Percentiles rank a stretch among this genome's conserved stretches.
Conservation (phyloP, 139 green algal species). For the Coelastrella sp. region DNA sequence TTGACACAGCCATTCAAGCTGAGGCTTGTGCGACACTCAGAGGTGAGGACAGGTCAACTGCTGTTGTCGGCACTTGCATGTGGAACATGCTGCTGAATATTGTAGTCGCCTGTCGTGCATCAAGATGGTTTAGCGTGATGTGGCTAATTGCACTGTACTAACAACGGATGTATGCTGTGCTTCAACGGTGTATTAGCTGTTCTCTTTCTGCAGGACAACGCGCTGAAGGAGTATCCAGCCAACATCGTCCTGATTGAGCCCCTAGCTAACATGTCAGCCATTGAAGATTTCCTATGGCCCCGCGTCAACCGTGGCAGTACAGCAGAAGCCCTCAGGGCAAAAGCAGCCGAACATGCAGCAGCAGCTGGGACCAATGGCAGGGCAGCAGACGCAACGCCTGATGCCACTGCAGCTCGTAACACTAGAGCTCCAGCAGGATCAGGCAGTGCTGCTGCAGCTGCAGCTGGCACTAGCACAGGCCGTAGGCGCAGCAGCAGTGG, state of each 20-base stretch:
- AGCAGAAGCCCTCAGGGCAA: slow-evolving; percentile 24
- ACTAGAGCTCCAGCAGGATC: neutral
- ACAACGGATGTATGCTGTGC: too few species aligned
- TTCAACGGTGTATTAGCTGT: too few species aligned
- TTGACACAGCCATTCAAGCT: slow-evolving; percentile 96
- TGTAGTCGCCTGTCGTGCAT: too few species aligned
- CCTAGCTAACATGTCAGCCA: slow-evolving; percentile 90
- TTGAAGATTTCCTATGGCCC: slow-evolving; percentile 97
- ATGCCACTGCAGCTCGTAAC: neutral
- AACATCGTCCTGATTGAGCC: slow-evolving; percentile 98
- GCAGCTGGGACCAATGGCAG: neutral
- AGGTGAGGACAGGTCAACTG: neutral
- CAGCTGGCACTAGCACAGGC: neutral
- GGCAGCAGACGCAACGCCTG: slow-evolving; percentile 39
- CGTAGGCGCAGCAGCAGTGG: slow-evolving; percentile 32
- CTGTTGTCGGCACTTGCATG: neutral
- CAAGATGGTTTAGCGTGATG: too few species aligned
- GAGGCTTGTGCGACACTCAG: slow-evolving; percentile 72
- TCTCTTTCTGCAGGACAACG: slow-evolving; percentile 15
- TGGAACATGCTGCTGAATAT: too few species aligned
- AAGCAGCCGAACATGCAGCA: slow-evolving; percentile 4
- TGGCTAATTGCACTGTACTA: too few species aligned
- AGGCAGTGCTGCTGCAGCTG: slow-evolving; percentile 20
- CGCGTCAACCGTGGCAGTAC: slow-evolving; percentile 71
- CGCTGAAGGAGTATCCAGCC: slow-evolving; percentile 86